phyloP scores from a whole-genome alignment of 208 protist genomes.

The Crithidia fasciculata region DNA sequence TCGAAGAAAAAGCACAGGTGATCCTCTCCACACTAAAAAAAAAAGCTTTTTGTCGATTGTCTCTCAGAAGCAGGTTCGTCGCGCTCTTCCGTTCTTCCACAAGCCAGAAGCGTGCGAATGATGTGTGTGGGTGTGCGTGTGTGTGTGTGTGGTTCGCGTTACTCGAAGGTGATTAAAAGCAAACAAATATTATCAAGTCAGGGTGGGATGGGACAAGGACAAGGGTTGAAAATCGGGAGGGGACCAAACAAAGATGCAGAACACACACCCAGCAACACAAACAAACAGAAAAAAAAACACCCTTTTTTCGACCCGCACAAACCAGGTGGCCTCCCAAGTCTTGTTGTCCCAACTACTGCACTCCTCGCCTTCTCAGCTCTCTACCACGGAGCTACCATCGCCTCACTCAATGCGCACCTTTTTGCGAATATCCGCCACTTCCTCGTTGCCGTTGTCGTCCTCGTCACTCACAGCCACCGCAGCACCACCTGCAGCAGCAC shows the following conservation, averaged over 20 bases:
- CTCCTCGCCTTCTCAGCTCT: too few species aligned
- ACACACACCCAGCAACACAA: background rate
- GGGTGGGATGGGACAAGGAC: background rate
- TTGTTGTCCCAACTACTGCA: too few species aligned
- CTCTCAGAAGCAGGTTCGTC: slow-evolving; percentile 15
- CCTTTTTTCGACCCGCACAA: too few species aligned
- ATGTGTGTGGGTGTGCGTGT: background rate
- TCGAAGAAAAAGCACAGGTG: too few species aligned
- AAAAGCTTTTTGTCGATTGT: background rate
- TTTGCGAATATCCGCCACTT: slow-evolving; percentile 32
- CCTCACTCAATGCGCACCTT: slow-evolving; percentile 37
- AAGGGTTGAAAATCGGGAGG: slow-evolving; percentile 2
- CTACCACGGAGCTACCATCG: background rate
- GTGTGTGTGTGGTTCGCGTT: slow-evolving; percentile 5
- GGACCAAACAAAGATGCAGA: background rate
- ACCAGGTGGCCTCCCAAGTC: too few species aligned
- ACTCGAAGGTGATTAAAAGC: slow-evolving; percentile 14
- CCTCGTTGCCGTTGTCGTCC: slow-evolving; percentile 25
- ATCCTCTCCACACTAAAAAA: background rate
- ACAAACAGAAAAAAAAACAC: background rate
- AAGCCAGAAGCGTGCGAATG: background rate
- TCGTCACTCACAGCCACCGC: background rate
- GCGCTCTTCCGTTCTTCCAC: slow-evolving; percentile 4
- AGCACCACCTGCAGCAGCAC: too few species aligned
- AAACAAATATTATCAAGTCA: slow-evolving; percentile 17